Evolutionary conservation across 345 rosid genomes (phyloP), one percentile per base, ranked within the genome.

Genomic region (Draba incana): DNA sequence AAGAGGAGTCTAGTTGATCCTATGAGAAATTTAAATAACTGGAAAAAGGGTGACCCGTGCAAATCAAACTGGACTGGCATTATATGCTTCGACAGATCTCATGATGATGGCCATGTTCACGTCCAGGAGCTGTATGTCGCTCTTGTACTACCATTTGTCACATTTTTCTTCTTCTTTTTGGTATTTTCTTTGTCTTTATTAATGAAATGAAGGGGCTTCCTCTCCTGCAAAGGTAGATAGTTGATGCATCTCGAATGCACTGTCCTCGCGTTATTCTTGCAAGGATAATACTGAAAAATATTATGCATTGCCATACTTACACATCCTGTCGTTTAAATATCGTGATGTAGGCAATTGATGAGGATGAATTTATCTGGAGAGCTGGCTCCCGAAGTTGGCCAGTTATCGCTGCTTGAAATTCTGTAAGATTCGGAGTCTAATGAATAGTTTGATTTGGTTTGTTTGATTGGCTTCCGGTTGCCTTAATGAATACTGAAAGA

Each of bases 11-110:
- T 89, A 74, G 42, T 30, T 61, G 95, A 89, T 84, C 83, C 89
- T n/a, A 42, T 51, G 82, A 75, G 79, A 31, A 68, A 71, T 74
- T 88, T 89, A 37, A 71, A 74, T 15, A 77, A 81, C 42, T 92
- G 98, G 98, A 77, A 42, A n/a, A 75, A 80, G 27, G 95, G 88
- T 49, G 98, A 92, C 80, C 92, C 98, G 8, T 92, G 98, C 65
- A 64, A 41, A 6, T 82, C 85, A 49, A 84, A 84, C 66, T 92
- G 98, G 98, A 83, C 84, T 2, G 95, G 91, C 71, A 64, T 92
- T 60, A 15, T 78, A 45, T 92, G 98, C 67, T 61, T 2, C 35
- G 54, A 57, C 16, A 43, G 61, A 4, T 38, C 63, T 54, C 76
- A 61, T 25, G 55, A 43, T 52, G 89, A 88, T 77, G 84, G 85